Percentiles rank a stretch among this genome's conserved stretches.
Conservation (phyloP, 495 filamentous ascomycete species). For the Trichoderma erinaceum region DNA sequence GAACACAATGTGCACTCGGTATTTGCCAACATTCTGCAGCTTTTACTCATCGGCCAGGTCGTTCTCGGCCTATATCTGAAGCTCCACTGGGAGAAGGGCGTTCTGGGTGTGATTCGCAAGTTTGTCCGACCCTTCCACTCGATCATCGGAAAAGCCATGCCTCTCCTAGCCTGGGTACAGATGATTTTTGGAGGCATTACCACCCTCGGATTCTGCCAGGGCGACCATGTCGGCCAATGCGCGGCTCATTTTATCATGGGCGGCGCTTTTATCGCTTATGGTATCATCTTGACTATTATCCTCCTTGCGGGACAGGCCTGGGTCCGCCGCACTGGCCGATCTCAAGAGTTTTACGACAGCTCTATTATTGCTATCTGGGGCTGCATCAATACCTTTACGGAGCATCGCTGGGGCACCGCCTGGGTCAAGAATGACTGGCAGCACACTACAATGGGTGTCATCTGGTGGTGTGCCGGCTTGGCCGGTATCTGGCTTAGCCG, state of each 20-base stretch:
- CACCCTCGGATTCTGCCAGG: slow-evolving; percentile 86
- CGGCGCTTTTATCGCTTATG: slow-evolving; percentile 91
- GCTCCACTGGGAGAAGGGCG: slow-evolving; percentile 76
- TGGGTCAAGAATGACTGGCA: slow-evolving; percentile 97
- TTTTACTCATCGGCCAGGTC: slow-evolving; percentile 70
- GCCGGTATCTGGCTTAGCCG: slow-evolving; percentile 87
- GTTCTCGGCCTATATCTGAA: slow-evolving; percentile 81
- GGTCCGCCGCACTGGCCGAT: slow-evolving; percentile 76
- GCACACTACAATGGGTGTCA: slow-evolving; percentile 93
- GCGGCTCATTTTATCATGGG: slow-evolving; percentile 98
- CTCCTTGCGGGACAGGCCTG: slow-evolving; percentile 83
- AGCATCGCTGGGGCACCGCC: slow-evolving; percentile 82
- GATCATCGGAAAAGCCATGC: slow-evolving; percentile 78
- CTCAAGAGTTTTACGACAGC: slow-evolving; percentile 97
- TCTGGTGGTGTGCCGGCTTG: slow-evolving; percentile 94
- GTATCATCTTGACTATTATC: slow-evolving; percentile 77
- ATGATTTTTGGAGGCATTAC: slow-evolving; percentile 97
- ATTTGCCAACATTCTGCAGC: slow-evolving; percentile 73
- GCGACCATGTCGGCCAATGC: slow-evolving; percentile 88
- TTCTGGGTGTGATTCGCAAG: slow-evolving; percentile 70
- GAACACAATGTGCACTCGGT: slow-evolving; percentile 70
- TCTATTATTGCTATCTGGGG: slow-evolving; percentile 89
- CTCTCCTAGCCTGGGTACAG: slow-evolving; percentile 82
- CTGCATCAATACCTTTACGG: slow-evolving; percentile 95
- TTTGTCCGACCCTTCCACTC: slow-evolving; percentile 69